Conservation (phyloP, 164 flowering plant species). For the Magnolia sinica region DNA sequence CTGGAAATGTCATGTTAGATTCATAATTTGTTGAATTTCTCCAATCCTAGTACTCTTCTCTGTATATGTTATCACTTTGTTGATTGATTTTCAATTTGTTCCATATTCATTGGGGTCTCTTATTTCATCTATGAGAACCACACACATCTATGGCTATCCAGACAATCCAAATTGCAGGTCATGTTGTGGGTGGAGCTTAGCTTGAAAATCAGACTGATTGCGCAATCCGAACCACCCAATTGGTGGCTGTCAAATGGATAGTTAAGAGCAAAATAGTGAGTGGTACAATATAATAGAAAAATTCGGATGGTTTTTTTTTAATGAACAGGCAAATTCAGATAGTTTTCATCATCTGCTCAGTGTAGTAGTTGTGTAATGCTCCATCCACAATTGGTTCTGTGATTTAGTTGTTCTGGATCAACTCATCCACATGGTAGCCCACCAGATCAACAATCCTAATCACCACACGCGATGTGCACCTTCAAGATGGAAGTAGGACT, state of each 20-base stretch:
- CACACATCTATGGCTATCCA: not conserved
- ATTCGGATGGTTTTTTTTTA: too few relatives aligned
- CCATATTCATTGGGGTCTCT: not conserved
- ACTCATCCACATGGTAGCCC: not conserved
- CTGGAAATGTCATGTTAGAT: not conserved
- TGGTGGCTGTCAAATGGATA: too few relatives aligned
- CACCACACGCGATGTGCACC: too few relatives aligned
- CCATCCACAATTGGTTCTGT: not conserved
- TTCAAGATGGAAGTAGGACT: not conserved
- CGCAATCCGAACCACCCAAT: too few relatives aligned
- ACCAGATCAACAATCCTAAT: too few relatives aligned
- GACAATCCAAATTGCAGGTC: not conserved
- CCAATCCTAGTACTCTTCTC: not conserved
- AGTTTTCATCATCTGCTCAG: not conserved
- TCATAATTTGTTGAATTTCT: not conserved
- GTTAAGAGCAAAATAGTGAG: too few relatives aligned
- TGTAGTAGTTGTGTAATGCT: not conserved
- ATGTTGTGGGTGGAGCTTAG: too few relatives aligned
- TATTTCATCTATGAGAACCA: too few relatives aligned
- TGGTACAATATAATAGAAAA: too few relatives aligned
- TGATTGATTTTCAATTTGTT: not conserved
- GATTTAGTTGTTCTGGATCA: not conserved
- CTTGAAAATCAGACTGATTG: too few relatives aligned
- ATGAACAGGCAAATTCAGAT: not conserved
- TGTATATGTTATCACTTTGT: not conserved